phyloP scores from a whole-genome alignment of 2,329 filamentous ascomycete genomes.

The Botrytis fragariae region DNA sequence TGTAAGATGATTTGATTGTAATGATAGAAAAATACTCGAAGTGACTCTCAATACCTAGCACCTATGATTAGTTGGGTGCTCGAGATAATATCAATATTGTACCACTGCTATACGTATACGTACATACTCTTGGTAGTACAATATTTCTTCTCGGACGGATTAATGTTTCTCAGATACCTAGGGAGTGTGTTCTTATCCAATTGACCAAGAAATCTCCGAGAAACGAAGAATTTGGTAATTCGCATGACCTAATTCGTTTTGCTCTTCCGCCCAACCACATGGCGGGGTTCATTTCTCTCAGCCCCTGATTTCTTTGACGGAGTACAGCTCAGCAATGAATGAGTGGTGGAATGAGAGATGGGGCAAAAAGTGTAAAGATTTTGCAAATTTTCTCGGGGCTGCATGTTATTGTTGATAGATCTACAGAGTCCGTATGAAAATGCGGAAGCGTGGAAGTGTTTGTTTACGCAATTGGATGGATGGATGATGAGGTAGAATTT shows the following conservation, averaged over 20 bases:
- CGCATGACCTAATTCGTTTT: neutral
- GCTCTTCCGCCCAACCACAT: neutral
- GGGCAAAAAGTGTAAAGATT: neutral
- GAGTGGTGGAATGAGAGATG: neutral
- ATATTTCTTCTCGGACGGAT: neutral
- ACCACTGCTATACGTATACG: neutral
- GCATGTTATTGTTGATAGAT: neutral
- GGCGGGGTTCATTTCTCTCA: neutral
- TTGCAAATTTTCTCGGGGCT: slow-evolving; percentile 2
- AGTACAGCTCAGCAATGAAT: neutral
- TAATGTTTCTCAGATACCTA: neutral
- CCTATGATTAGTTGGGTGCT: neutral
- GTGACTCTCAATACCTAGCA: neutral
- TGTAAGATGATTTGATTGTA: slow-evolving; percentile 11
- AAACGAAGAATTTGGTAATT: neutral
- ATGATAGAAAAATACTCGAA: neutral
- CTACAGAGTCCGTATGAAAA: neutral
- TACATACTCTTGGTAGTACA: neutral
- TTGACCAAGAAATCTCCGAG: neutral
- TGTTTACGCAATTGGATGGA: neutral
- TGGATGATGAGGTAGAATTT: neutral
- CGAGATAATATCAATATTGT: neutral
- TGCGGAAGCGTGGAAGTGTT: neutral
- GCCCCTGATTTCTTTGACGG: neutral
- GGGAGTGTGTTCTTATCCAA: neutral